Percentiles rank a stretch among this genome's conserved stretches.
Conservation (phyloP, 1,284 basidiomycete species). For the Irpex rosettiformis region DNA sequence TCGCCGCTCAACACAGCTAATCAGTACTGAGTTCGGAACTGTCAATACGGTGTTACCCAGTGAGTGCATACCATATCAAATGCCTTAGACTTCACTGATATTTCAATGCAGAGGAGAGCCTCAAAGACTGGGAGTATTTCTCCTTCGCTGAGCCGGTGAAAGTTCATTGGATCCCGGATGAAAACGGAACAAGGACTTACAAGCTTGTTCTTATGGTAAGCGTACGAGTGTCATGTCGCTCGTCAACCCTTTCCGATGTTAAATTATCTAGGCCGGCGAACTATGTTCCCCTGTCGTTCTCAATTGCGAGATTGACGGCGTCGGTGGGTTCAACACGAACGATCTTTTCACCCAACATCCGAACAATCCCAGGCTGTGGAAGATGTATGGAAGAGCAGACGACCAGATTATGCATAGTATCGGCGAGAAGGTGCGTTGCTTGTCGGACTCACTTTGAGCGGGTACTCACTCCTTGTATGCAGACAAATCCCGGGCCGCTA, state of each 20-base stretch:
- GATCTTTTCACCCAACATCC: conserved; percentile 47
- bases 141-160: conserved; percentile 15
- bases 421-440: conserved; percentile 42
- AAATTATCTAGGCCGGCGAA: neutral
- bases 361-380: conserved; percentile 39
- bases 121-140: conserved; percentile 28
- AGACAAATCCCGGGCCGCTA: conserved; percentile 32
- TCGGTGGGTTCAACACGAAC: conserved; percentile 34
- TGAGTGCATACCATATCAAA: conserved; percentile 11
- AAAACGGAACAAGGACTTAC: conserved; percentile 18
- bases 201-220: conserved; percentile 24
- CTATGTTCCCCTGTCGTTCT: conserved; percentile 15
- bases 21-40: conserved; percentile 17
- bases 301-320: conserved; percentile 29
- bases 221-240: neutral
- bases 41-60: conserved; percentile 22
- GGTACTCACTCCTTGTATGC: neutral
- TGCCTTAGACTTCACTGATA: conserved; percentile 10
- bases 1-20: neutral
- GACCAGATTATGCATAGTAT: conserved; percentile 51
- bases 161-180: conserved; percentile 18
- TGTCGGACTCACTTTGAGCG: neutral
- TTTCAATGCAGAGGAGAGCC: conserved; percentile 2
- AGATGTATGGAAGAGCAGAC: conserved; percentile 43
- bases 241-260: neutral